Conservation (phyloP, 768 basidiomycete genomes). For the Coprinellus aureogranulatus region DNA sequence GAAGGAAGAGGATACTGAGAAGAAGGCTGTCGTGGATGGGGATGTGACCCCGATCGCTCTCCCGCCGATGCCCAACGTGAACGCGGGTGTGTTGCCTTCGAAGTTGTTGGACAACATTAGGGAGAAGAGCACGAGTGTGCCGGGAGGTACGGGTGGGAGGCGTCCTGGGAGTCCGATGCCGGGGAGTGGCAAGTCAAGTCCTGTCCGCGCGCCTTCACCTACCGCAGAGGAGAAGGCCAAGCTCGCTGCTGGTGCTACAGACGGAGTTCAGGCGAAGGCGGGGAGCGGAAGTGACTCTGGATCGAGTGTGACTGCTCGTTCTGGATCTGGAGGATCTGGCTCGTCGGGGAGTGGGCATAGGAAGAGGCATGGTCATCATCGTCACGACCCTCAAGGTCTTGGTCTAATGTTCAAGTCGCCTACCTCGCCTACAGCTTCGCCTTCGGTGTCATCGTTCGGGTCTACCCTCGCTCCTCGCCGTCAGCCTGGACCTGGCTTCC, state of each 20-base stretch:
- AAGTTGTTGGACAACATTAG: conserved; percentile 21
- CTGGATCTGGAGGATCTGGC: background rate
- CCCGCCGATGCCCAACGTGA: background rate
- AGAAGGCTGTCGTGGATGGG: background rate
- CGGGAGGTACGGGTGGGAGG: too few relatives aligned
- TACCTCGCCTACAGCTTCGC: background rate
- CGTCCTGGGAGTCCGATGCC: background rate
- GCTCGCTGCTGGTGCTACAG: background rate
- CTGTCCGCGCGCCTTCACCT: too few relatives aligned
- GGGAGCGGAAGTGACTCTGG: conserved; percentile 1
- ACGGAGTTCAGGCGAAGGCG: background rate
- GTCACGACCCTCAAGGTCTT: background rate
- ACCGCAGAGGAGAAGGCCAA: background rate
- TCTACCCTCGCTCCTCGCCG: background rate
- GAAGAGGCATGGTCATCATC: background rate
- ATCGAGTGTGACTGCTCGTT: background rate
- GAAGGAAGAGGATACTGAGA: conserved; percentile 2
- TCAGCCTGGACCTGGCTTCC: background rate
- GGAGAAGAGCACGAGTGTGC: conserved; percentile 25
- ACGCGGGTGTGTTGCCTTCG: background rate
- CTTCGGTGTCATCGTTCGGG: background rate
- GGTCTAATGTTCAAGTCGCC: background rate
- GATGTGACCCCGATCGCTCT: too few relatives aligned
- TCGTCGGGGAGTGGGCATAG: background rate
- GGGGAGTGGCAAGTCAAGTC: background rate